A percentile compares a stretch with the other conserved stretches of the same genome.
Evolutionary conservation across 805 yeast species (phyloP).

Genomic region (Alloascoidea africana): DNA sequence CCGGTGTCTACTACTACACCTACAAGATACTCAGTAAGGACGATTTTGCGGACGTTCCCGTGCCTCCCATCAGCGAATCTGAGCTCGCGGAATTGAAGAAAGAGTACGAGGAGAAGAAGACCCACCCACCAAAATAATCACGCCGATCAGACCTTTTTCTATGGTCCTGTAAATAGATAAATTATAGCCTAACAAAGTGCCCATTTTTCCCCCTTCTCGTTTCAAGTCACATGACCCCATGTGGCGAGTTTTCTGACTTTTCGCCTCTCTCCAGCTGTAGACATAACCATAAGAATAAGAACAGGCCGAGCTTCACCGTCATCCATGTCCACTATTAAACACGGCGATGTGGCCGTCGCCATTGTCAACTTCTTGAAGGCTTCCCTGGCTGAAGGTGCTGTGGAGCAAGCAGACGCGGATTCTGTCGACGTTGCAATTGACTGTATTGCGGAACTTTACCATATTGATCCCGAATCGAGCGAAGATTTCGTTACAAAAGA

Average conservation of each 20-base stretch:
- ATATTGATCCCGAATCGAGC: conserved; percentile 38
- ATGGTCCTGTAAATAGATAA: no score
- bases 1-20: conserved; percentile 51
- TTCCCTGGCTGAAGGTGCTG: conserved; percentile 42
- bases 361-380: conserved; percentile 57
- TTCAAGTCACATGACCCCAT: no score
- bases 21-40: conserved; percentile 54
- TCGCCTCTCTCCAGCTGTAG: no score
- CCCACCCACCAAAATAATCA: no score
- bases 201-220: no score
- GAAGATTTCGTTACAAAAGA: conserved; percentile 14
- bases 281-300: no score
- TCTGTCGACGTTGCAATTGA: conserved; percentile 90
- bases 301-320: no score
- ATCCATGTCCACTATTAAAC: conserved; percentile 1
- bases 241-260: no score
- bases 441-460: conserved; percentile 80
- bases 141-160: no score
- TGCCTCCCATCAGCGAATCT: conserved; percentile 78
- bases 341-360: conserved; percentile 33
- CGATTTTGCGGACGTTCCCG: conserved; percentile 83
- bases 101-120: conserved; percentile 41
- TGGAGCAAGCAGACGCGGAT: conserved; percentile 69
- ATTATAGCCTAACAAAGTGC: no score
- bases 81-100: conserved; percentile 58